Base-by-base conservation (phyloP, 495 filamentous ascomycete genomes). In the Penicillium cosmopolitanum region DNA sequence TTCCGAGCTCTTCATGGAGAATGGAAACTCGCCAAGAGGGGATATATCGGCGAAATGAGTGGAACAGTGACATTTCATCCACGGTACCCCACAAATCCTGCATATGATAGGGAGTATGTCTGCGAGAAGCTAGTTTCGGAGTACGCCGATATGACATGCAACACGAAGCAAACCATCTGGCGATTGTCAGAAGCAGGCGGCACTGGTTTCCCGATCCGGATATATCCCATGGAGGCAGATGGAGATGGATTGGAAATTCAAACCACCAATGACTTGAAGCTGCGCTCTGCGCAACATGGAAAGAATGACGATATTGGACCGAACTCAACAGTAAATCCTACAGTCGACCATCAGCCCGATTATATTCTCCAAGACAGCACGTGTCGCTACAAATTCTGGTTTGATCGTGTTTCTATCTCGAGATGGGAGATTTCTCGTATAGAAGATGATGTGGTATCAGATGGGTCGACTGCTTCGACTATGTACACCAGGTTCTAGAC, bases 1-100 rank as follows among this genome's bases (percentile, higher is more conserved):
- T 94, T 94, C 65, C 77, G 89, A 35, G 88, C 84, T 4, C 72
- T 96, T 1, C 87, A 93, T 6, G 92, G 92, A 5, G 67, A 74
- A 18, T 96, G 92, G 92, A 77, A 66, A 9, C 76, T 89, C 18
- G 75, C 78, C 10, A 82, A 82, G 3, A 67, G 2, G 69, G 38
- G 88, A 78, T 50, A 62, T 66, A 7, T 62, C 0, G 31, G 8
- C 5, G 11, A 46, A 50, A 42, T 21, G 18, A 0, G 70, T 11
- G 91, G 90, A 12, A 81, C 73, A 2, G 85, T 88, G 19, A 74
- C 67, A 7, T 92, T 95, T 58, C 70, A 83, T 25, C 85, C 91
- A 2, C 75, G 88, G 10, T 75, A 71, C 36, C 58, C 69, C 1
- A 68, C 67, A 10, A 50, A 35, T 25, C 43, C 58, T 2, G 53